A percentile compares a stretch with the other conserved stretches of the same genome.
Conservation (phyloP, 176 grass and related monocot genomes). For the Poa pratensis region DNA sequence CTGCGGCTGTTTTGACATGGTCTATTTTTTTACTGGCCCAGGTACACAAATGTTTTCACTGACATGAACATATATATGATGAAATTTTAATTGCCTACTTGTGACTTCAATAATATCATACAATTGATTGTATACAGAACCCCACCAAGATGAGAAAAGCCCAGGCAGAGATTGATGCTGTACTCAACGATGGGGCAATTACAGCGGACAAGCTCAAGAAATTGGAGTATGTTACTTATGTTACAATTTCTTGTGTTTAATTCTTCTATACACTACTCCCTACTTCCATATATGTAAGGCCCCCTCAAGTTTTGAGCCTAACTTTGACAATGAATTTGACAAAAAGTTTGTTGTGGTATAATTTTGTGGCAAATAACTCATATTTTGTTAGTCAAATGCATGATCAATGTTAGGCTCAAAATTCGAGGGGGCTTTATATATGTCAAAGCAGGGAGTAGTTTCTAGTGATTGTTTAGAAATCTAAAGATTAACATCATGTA, state of each 20-base stretch:
- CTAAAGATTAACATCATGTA: neutral
- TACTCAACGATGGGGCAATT: conserved; percentile 58
- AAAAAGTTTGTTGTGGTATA: neutral
- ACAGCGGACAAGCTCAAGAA: conserved; percentile 70
- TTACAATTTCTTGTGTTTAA: conserved; percentile 27
- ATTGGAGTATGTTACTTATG: conserved; percentile 68
- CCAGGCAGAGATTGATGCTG: conserved; percentile 86
- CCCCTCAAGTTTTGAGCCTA: neutral
- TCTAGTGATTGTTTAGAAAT: neutral
- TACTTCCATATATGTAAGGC: neutral
- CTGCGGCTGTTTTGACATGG: conserved; percentile 97
- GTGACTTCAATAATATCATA: neutral
- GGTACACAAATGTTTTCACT: conserved; percentile 47
- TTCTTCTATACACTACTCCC: conserved; percentile 13
- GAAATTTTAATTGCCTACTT: neutral
- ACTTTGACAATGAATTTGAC: neutral
- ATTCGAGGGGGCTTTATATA: neutral
- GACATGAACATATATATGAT: neutral
- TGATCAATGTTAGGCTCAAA: neutral
- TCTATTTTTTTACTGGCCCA: conserved; percentile 84
- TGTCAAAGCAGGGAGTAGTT: neutral
- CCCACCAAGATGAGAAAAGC: conserved; percentile 95
- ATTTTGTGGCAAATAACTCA: neutral
- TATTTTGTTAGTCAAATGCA: neutral
- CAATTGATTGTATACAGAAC: conserved; percentile 54